A percentile compares a stretch with the other conserved stretches of the same genome.
phyloP scores from a whole-genome alignment of 148 eudicot species.

The Amaranthus palmeri region DNA sequence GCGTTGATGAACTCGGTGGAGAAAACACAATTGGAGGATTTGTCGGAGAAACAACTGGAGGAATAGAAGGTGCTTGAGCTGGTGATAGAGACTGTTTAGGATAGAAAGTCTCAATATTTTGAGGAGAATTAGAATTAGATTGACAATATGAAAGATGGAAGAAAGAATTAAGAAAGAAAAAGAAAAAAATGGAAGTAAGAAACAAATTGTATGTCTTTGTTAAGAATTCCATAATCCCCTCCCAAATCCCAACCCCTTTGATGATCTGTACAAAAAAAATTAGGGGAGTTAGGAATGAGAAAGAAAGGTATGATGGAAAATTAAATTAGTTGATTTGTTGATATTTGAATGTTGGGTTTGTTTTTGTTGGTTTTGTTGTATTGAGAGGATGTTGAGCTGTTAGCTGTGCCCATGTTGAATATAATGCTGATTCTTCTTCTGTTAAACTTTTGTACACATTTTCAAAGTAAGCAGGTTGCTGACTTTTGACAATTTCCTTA shows the following conservation, averaged over 20 bases:
- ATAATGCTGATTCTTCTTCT: constrained; percentile 1
- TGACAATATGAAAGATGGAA: constrained; percentile 31
- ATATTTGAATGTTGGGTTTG: constrained; percentile 1
- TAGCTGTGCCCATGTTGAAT: constrained; percentile 23
- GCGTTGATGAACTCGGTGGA: constrained; percentile 19
- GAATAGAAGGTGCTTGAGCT: not conserved
- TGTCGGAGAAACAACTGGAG: constrained; percentile 22
- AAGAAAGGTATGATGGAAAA: constrained; percentile 7
- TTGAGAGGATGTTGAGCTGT: constrained; percentile 25
- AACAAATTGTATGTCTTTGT: constrained; percentile 2
- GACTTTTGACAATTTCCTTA: constrained; percentile 12
- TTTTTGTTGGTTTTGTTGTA: constrained; percentile 24
- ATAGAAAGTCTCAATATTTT: constrained; percentile 54
- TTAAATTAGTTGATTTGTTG: constrained; percentile 24
- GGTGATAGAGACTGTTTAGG: constrained; percentile 21
- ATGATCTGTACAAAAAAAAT: constrained; percentile 17
- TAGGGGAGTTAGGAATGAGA: not conserved
- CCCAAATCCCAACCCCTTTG: not conserved
- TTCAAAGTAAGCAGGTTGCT: constrained; percentile 38
- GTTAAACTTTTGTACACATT: constrained; percentile 11
- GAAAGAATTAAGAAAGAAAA: constrained; percentile 27
- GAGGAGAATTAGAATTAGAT: constrained; percentile 31
- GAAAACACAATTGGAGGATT: constrained; percentile 21
- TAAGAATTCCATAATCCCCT: constrained; percentile 13
- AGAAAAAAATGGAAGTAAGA: constrained; percentile 11